Evolutionary conservation across 306 rosid genomes (phyloP).

Genomic region (Castanospermum australe): DNA sequence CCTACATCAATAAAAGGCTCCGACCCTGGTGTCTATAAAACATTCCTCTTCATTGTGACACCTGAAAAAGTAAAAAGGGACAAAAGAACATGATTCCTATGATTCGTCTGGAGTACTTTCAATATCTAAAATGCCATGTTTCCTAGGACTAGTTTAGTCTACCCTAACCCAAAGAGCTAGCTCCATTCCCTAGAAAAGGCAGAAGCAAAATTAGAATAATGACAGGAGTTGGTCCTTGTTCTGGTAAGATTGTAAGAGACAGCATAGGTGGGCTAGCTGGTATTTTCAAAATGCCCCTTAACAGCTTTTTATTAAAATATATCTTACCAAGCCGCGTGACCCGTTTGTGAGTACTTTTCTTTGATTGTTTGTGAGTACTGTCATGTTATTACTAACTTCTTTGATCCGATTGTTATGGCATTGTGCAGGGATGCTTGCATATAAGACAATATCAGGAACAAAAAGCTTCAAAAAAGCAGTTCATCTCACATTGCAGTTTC

Average conservation of each 20-base stretch:
- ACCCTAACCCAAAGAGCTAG: not conserved
- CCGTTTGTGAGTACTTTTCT: not conserved
- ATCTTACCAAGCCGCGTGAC: slow-evolving; percentile 1
- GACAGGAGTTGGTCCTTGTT: not conserved
- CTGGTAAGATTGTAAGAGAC: not conserved
- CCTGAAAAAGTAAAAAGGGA: not conserved
- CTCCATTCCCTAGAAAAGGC: not conserved
- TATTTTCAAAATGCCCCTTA: not conserved
- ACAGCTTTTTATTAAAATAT: not conserved
- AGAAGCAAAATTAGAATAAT: slow-evolving; percentile 1
- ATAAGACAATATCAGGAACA: slow-evolving; percentile 86
- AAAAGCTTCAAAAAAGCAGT: slow-evolving; percentile 66
- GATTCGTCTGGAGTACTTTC: not conserved
- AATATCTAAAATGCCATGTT: not conserved
- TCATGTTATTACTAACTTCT: not conserved
- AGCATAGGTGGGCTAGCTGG: not conserved
- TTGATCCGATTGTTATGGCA: slow-evolving; percentile 4
- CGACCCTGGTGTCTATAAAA: not conserved
- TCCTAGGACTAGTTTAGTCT: not conserved
- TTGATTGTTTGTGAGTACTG: not conserved
- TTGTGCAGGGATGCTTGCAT: slow-evolving; percentile 88
- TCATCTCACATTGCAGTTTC: slow-evolving; percentile 72
- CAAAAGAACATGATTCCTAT: not conserved
- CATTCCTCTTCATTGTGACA: not conserved
- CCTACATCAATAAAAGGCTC: too few species aligned